Evolutionary conservation across 176 grass and related monocot species (phyloP).

Genomic region (Ampelocalamus luodianensis): DNA sequence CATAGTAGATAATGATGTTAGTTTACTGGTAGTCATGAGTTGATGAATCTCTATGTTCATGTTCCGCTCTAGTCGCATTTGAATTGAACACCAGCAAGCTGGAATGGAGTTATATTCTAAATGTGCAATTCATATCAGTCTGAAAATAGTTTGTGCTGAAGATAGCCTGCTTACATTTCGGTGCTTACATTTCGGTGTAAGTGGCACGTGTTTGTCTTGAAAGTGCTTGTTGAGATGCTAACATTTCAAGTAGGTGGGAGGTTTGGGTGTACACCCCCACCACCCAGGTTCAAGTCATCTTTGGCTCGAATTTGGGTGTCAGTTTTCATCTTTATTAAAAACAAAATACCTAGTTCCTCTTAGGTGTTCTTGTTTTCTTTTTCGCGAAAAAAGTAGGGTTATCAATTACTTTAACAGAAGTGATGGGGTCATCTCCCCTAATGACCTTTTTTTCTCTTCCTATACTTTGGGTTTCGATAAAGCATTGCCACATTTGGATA

Average conservation of each 20-base stretch:
- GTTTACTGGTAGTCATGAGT: too few relatives aligned
- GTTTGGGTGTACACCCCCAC: too few relatives aligned
- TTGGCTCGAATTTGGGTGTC: too few relatives aligned
- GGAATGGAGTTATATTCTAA: not conserved
- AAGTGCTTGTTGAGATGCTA: not conserved
- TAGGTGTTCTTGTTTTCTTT: too few relatives aligned
- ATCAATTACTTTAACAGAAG: slow-evolving; percentile 1
- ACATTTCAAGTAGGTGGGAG: not conserved
- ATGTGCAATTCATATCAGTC: not conserved
- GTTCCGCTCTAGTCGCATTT: not conserved
- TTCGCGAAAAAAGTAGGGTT: not conserved
- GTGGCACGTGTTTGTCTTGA: not conserved
- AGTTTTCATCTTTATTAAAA: too few relatives aligned
- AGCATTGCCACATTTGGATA: not conserved
- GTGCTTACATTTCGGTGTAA: not conserved
- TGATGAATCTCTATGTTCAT: too few relatives aligned
- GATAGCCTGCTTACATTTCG: not conserved
- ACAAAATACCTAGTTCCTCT: too few relatives aligned
- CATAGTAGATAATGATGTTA: not conserved
- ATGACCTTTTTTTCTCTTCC: not conserved
- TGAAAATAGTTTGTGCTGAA: not conserved
- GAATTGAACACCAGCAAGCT: not conserved
- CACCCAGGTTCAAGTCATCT: too few relatives aligned
- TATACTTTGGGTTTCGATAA: not conserved
- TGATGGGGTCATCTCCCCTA: not conserved